Evolutionary conservation across 345 rosid species (phyloP), one percentile per base, ranked within the genome.

Genomic region (Gossypium stocksii): DNA sequence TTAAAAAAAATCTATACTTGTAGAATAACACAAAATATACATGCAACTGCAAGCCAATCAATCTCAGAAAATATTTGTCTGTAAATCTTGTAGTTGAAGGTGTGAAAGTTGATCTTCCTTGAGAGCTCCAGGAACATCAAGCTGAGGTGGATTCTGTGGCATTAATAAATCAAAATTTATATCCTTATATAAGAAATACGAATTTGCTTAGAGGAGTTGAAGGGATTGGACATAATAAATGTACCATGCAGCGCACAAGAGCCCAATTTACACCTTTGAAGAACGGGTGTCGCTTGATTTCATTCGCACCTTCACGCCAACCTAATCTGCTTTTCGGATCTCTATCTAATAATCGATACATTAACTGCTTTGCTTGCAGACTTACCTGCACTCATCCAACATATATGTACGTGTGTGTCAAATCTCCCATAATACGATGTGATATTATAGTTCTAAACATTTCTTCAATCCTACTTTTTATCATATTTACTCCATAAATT

Each of bases 201-300:
- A 2, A 38, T 13, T 29, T n/a, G 43, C 7, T 13, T 7, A 38
- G 44, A 59, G n/a, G 49, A 11, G 25, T 58, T 22, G 1, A 3
- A 76, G 58, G 60, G 71, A 10, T 16, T 72, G 9, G n/a, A 44
- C 1, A 29, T 29, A 29, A 29, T 2, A 19, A 48, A 9, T 14
- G 82, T 89, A 94, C 98, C 90, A 75, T 83, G 91, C 92, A 87
- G 29, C 98, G 97, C 66, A 94, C 87, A 16, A 94, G 78, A 76
- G 98, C 95, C 97, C 97, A 94, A 46, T 89, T 92, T 77, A 87
- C 60, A 34, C 91, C 93, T 44, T 80, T 90, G 85, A 92, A 94
- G 85, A 87, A 92, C 6, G 92, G 82, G 76, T 94, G 98, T n/a
- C 84, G 70, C 85, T 94, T 94, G 43, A 94, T 77, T 70, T 91